Evolutionary conservation across 768 basidiomycete species (phyloP).

Genomic region (Termitomyces sp.): DNA sequence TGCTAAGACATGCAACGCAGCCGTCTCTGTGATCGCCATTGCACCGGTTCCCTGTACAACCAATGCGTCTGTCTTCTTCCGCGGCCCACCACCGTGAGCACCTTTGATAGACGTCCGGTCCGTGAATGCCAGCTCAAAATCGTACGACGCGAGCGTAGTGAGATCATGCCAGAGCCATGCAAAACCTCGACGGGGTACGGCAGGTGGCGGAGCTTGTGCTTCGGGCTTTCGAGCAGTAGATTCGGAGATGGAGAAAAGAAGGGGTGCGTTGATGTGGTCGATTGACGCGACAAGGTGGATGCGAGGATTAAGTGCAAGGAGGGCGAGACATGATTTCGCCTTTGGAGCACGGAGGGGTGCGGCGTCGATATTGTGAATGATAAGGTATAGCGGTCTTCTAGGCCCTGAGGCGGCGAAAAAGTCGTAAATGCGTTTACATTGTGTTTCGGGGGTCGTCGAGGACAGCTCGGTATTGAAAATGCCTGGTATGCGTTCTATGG

Average conservation of each 20-base stretch:
- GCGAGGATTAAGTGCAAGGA: constrained; percentile 65
- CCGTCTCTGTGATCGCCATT: constrained; percentile 58
- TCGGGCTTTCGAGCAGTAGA: constrained; percentile 42
- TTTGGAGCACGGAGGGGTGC: constrained; percentile 60
- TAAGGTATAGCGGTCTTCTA: constrained; percentile 49
- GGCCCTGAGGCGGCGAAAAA: constrained; percentile 39
- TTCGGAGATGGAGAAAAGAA: constrained; percentile 78
- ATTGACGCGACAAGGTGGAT: constrained; percentile 83
- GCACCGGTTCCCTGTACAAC: constrained; percentile 29
- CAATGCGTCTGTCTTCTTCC: constrained; percentile 23
- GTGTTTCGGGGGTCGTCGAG: constrained; percentile 48
- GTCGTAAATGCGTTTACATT: constrained; percentile 58
- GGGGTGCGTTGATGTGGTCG: constrained; percentile 80
- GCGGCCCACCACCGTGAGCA: constrained; percentile 36
- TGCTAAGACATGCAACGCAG: constrained; percentile 75
- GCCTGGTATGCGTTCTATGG: constrained; percentile 49
- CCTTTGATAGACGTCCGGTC: constrained; percentile 61
- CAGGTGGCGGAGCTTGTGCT: background rate
- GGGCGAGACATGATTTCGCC: constrained; percentile 59
- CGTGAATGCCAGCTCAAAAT: constrained; percentile 37
- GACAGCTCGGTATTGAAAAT: constrained; percentile 28
- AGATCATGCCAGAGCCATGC: constrained; percentile 87
- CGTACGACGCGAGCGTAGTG: constrained; percentile 80
- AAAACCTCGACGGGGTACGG: constrained; percentile 42
- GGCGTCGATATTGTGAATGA: constrained; percentile 89